These are phyloP conservation scores for Lactarius indigo DNA, from an alignment of 768 basidiomycete species.

Conservation along the genomic window DNA sequence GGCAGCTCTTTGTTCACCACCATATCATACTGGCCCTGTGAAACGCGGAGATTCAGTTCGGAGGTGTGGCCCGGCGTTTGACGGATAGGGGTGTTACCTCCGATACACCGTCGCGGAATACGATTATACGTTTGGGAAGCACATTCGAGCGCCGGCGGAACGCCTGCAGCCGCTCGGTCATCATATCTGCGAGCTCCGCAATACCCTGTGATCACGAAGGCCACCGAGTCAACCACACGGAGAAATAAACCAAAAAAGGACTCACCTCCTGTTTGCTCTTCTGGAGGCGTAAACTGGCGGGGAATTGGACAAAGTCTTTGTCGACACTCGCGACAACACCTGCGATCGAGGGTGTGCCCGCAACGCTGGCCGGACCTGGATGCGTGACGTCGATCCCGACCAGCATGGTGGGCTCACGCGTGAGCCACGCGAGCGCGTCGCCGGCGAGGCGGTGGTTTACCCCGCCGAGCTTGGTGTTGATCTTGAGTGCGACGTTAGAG, in stretches of 20 bases:
- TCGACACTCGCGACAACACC: constrained; percentile 80
- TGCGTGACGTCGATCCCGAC: constrained; percentile 86
- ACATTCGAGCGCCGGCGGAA: constrained; percentile 47
- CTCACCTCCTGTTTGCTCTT: constrained; percentile 44
- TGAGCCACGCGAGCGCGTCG: constrained; percentile 59
- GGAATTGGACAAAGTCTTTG: constrained; percentile 67
- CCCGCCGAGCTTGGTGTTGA: constrained; percentile 81
- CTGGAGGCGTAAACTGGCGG: constrained; percentile 70
- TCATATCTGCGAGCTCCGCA: constrained; percentile 58
- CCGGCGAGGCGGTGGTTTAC: constrained; percentile 67
- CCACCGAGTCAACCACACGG: background rate
- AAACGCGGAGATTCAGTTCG: background rate
- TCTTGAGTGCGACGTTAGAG: constrained; percentile 76
- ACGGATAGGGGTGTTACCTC: constrained; percentile 46
- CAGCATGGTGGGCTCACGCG: constrained; percentile 68
- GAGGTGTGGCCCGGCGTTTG: background rate
- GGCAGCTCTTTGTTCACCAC: constrained; percentile 61
- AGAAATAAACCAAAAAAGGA: background rate
- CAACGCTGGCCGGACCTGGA: constrained; percentile 60
- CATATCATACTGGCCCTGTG: constrained; percentile 69
- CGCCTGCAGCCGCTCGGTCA: constrained; percentile 60
- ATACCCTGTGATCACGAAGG: constrained; percentile 55
- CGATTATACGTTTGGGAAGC: constrained; percentile 64
- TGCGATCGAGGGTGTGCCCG: constrained; percentile 78
- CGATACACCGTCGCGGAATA: constrained; percentile 82